Conservation (phyloP, 768 basidiomycete genomes). For the Lactarius quietus region DNA sequence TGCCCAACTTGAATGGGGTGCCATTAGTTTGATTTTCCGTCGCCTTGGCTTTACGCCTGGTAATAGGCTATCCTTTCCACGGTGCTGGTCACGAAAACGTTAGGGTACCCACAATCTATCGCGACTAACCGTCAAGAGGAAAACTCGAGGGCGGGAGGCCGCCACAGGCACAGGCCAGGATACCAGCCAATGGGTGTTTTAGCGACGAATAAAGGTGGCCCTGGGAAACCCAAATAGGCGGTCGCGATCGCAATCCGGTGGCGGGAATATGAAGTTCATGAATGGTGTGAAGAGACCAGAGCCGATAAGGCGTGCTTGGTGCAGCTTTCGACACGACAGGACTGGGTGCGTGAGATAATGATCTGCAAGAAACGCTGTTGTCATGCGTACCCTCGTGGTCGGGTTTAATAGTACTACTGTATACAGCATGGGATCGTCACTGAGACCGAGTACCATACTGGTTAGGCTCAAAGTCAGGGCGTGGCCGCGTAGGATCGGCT, state of each 20-base stretch:
- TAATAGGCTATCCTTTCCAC: background rate
- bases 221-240: background rate
- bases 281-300: conserved; percentile 17
- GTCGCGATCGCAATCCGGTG: conserved; percentile 14
- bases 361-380: conserved; percentile 21
- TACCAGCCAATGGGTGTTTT: background rate
- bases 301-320: conserved; percentile 4
- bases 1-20: background rate
- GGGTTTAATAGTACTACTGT: too few relatives aligned
- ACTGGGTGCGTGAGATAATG: conserved; percentile 11
- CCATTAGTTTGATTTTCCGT: background rate
- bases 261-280: conserved; percentile 12
- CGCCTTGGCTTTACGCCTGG: background rate
- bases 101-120: conserved; percentile 5
- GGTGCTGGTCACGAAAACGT: conserved; percentile 6
- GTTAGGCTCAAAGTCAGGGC: background rate
- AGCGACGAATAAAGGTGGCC: conserved; percentile 10
- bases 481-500: background rate
- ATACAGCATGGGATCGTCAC: conserved; percentile 12
- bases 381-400: conserved; percentile 21
- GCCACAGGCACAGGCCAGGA: background rate
- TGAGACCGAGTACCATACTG: background rate
- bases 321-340: background rate
- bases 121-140: too few relatives aligned
- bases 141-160: background rate